Conservation (phyloP, 2,329 filamentous ascomycete genomes). For the Penicillium expansum region DNA sequence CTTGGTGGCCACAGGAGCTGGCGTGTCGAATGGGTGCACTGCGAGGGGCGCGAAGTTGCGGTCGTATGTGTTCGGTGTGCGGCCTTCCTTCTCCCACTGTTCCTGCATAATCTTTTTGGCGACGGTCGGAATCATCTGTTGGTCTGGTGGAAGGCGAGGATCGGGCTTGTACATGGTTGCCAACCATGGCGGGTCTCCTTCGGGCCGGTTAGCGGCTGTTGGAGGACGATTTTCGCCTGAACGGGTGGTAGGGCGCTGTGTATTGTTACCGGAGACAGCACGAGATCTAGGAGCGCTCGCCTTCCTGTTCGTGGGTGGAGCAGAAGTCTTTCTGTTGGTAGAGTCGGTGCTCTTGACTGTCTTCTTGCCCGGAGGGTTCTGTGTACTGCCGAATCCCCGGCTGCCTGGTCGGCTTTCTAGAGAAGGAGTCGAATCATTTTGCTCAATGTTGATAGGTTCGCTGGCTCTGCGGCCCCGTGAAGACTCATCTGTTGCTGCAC, state of each 20-base stretch:
- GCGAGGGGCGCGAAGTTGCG: conserved; percentile 80
- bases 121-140: conserved; percentile 92
- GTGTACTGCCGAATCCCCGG: conserved; percentile 28
- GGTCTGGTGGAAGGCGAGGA: conserved; percentile 85
- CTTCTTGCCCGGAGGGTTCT: conserved; percentile 34
- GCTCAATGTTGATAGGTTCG: conserved; percentile 41
- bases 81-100: conserved; percentile 90
- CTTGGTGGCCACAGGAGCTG: conserved; percentile 22
- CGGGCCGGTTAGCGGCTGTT: conserved; percentile 66
- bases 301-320: conserved; percentile 41
- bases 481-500: conserved; percentile 58
- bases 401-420: conserved; percentile 33
- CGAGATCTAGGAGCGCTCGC: conserved; percentile 36
- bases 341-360: conserved; percentile 27
- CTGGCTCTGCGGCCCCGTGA: conserved; percentile 61
- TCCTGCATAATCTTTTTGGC: conserved; percentile 89
- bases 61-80: conserved; percentile 80
- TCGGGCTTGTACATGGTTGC: conserved; percentile 94
- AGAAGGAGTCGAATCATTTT: conserved; percentile 28
- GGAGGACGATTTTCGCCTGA: conserved; percentile 54
- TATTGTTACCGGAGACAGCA: conserved; percentile 34
- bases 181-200: conserved; percentile 95
- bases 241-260: conserved; percentile 60
- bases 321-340: conserved; percentile 39
- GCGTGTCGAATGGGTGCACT: conserved; percentile 38